phyloP scores from a whole-genome alignment of 2,329 filamentous ascomycete genomes.

The Microdochium nivale region DNA sequence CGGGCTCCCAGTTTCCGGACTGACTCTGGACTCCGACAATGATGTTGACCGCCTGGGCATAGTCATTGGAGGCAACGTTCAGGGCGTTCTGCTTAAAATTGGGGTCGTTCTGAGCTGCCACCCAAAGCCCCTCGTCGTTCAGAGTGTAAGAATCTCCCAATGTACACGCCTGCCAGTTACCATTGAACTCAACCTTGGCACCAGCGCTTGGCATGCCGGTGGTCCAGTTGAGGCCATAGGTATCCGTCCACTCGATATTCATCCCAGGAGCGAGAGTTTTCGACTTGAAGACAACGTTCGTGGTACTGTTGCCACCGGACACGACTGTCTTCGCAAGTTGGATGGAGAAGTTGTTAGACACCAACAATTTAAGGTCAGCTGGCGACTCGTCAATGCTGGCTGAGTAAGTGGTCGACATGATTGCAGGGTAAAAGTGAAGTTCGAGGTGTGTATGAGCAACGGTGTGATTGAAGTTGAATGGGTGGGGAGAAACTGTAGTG shows the following conservation, averaged over 20 bases:
- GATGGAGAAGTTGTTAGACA: neutral
- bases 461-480: neutral
- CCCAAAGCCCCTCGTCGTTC: neutral
- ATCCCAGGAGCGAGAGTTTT: neutral
- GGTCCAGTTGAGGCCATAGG: neutral
- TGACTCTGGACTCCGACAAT: neutral
- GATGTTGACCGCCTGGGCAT: neutral
- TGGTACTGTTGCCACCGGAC: too few relatives aligned
- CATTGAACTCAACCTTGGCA: neutral
- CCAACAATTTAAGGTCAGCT: neutral
- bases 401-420: neutral
- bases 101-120: neutral
- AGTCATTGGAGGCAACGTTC: neutral
- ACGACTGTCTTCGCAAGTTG: neutral
- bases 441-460: slow-evolving; percentile 1
- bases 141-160: neutral
- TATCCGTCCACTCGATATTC: neutral
- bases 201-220: neutral
- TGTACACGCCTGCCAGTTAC: neutral
- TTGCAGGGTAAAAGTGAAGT: neutral
- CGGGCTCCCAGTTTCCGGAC: neutral
- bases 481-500: too few relatives aligned
- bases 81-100: neutral
- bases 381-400: neutral
- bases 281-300: neutral